Conservation (phyloP, 2,329 filamentous ascomycete species). For the Hymenoscyphus repandus region DNA sequence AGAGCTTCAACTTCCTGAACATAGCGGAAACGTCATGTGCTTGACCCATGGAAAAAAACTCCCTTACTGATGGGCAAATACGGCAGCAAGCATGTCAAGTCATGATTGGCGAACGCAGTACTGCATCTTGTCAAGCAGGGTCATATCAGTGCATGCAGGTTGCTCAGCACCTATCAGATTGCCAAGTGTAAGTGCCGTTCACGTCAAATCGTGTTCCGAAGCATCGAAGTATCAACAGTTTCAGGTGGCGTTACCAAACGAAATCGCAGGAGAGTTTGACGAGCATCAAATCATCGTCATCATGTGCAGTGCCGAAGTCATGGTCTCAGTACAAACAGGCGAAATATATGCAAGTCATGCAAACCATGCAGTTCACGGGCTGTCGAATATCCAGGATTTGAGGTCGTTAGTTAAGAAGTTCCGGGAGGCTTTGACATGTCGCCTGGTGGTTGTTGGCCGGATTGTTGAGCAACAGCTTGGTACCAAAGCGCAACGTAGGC, state of each 20-base stretch:
- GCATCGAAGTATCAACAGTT: constrained; percentile 8
- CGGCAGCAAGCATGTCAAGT: constrained; percentile 21
- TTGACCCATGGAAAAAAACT: not conserved
- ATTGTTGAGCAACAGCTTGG: constrained; percentile 56
- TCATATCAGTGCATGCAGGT: constrained; percentile 23
- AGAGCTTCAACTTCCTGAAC: not conserved
- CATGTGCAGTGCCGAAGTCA: constrained; percentile 30
- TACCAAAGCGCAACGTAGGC: constrained; percentile 79
- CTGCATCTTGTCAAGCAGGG: constrained; percentile 23
- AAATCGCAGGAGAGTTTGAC: constrained; percentile 19
- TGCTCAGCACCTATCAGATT: constrained; percentile 12
- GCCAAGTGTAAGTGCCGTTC: constrained; percentile 7
- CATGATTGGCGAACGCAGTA: constrained; percentile 13
- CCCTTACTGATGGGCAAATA: constrained; percentile 2
- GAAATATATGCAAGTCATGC: constrained; percentile 29
- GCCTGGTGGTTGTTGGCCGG: constrained; percentile 30
- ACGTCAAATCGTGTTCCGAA: constrained; percentile 16
- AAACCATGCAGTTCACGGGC: constrained; percentile 28
- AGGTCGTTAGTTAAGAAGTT: constrained; percentile 30
- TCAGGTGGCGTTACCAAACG: constrained; percentile 4
- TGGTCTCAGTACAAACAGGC: constrained; percentile 30
- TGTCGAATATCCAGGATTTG: constrained; percentile 24
- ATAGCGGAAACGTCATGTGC: not conserved
- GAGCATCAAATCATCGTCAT: constrained; percentile 19
- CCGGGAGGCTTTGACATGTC: constrained; percentile 37